Conservation (phyloP, 2,329 filamentous ascomycete species). For the Fusarium goolgardi region DNA sequence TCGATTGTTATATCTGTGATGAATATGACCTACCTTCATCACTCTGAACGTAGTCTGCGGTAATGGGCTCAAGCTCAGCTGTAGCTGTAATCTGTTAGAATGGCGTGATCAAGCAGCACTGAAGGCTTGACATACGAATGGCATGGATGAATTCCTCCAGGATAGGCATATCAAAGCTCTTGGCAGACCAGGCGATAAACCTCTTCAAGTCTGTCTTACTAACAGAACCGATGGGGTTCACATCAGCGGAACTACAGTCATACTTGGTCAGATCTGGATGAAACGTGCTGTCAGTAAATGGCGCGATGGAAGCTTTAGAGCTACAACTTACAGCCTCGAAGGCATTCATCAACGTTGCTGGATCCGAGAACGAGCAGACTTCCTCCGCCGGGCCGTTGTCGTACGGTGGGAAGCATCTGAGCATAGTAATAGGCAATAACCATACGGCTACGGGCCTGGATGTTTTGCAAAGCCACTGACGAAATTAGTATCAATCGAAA, state of each 20-base stretch:
- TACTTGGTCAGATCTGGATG: conserved; percentile 38
- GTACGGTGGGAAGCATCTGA: conserved; percentile 42
- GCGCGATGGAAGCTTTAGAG: too few relatives aligned
- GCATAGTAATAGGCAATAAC: conserved; percentile 53
- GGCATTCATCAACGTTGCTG: conserved; percentile 47
- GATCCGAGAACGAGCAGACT: conserved; percentile 46
- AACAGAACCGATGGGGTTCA: conserved; percentile 45
- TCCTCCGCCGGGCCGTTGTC: conserved; percentile 43
- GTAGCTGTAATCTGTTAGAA: conserved; percentile 14
- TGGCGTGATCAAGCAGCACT: not conserved
- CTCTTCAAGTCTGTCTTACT: conserved; percentile 72
- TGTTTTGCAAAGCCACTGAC: conserved; percentile 26
- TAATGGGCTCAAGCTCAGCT: conserved; percentile 62
- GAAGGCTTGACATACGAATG: conserved; percentile 55
- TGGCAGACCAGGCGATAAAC: conserved; percentile 70
- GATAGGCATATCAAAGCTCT: conserved; percentile 69
- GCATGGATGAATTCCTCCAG: conserved; percentile 71
- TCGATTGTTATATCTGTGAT: not conserved
- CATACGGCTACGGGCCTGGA: conserved; percentile 33
- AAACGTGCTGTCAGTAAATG: not conserved
- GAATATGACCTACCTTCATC: conserved; percentile 48
- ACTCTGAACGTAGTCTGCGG: conserved; percentile 51
- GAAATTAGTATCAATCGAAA: conserved; percentile 5
- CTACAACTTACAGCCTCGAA: conserved; percentile 16
- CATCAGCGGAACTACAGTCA: conserved; percentile 57